Evolutionary conservation across 2,329 filamentous ascomycete species (phyloP).

Genomic region (Colletotrichum eremochloae): DNA sequence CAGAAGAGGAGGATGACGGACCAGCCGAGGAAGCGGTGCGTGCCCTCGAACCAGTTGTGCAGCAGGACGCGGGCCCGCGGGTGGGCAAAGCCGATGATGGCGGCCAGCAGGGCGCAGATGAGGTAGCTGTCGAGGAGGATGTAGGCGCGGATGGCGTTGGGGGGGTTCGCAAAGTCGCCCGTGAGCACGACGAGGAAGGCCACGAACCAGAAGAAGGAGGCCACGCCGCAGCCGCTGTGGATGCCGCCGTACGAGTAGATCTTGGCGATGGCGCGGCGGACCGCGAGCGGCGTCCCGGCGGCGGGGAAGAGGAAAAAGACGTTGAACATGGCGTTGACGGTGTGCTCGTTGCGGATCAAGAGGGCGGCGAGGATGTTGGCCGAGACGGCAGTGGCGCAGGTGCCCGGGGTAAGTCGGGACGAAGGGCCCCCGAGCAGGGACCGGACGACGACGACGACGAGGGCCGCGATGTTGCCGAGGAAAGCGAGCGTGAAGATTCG

Average conservation of each 20-base stretch:
- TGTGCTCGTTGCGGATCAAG: constrained; percentile 65
- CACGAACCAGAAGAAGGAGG: constrained; percentile 64
- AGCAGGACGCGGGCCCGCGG: constrained; percentile 72
- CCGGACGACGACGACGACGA: constrained; percentile 54
- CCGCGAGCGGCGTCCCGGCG: constrained; percentile 60
- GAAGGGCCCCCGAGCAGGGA: constrained; percentile 38
- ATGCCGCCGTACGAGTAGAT: constrained; percentile 67
- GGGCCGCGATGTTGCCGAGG: constrained; percentile 63
- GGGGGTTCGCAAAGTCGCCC: constrained; percentile 46
- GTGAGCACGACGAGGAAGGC: constrained; percentile 53
- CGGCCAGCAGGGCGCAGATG: constrained; percentile 68
- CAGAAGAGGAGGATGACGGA: constrained; percentile 73
- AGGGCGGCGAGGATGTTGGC: constrained; percentile 63
- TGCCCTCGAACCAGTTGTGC: constrained; percentile 79
- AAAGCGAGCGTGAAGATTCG: constrained; percentile 68
- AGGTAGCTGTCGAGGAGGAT: constrained; percentile 65
- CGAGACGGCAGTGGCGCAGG: constrained; percentile 52
- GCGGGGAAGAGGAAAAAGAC: constrained; percentile 60
- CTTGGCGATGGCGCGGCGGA: constrained; percentile 63
- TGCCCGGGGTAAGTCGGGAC: constrained; percentile 30
- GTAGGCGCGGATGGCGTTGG: constrained; percentile 55
- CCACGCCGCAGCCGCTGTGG: constrained; percentile 64
- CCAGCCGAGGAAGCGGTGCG: constrained; percentile 83
- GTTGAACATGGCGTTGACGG: constrained; percentile 65
- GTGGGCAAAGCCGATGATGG: constrained; percentile 73